Conservation (phyloP, 441 rosid genomes). For the Gossypium schwendimanii region DNA sequence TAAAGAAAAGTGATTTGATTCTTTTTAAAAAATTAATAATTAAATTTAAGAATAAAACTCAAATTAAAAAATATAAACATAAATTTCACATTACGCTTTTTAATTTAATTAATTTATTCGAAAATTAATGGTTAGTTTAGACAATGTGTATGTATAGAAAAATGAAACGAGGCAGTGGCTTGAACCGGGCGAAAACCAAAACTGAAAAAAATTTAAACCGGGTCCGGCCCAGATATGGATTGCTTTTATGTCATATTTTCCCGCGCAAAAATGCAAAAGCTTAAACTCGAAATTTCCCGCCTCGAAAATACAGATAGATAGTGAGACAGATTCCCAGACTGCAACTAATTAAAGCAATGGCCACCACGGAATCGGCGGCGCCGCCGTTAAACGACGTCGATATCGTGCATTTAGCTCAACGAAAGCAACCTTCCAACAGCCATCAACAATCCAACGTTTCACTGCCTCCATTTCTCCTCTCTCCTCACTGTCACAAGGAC, state of each 20-base stretch:
- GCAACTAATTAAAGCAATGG: slow-evolving; percentile 14
- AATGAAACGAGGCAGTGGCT: too few relatives aligned
- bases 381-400: slow-evolving; percentile 37
- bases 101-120: too few relatives aligned
- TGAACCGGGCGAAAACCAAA: too few relatives aligned
- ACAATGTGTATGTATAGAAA: too few relatives aligned
- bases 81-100: too few relatives aligned
- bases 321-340: not conserved
- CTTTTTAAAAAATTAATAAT: too few relatives aligned
- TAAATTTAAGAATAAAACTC: too few relatives aligned
- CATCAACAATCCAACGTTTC: slow-evolving; percentile 30
- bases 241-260: not conserved
- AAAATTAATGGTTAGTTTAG: too few relatives aligned
- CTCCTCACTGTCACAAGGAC: slow-evolving; percentile 37
- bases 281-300: not conserved
- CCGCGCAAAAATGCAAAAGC: slow-evolving; percentile 10
- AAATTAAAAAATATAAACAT: too few relatives aligned
- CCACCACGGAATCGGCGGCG: slow-evolving; percentile 19
- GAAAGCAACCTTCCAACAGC: not conserved
- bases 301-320: not conserved
- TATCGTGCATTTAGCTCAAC: slow-evolving; percentile 46
- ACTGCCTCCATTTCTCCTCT: slow-evolving; percentile 44
- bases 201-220: too few relatives aligned
- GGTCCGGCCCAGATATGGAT: too few relatives aligned
- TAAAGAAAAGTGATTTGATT: too few relatives aligned